phyloP scores from a whole-genome alignment of 2,329 filamentous ascomycete genomes.

The Sporothrix pallida region DNA sequence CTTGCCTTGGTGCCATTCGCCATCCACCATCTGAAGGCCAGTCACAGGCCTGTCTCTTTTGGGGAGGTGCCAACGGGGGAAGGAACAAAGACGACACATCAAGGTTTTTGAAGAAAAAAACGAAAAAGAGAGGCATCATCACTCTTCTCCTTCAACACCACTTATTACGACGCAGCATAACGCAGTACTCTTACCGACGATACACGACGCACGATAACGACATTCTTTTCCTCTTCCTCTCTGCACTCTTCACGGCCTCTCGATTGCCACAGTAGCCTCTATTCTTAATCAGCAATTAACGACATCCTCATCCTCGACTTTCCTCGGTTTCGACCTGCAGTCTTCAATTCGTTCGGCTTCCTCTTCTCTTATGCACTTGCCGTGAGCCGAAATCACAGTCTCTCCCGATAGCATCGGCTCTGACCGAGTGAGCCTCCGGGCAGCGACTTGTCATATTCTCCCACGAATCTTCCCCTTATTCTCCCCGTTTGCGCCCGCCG shows the following conservation, averaged over 20 bases:
- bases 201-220: not conserved
- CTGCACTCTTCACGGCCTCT: not conserved
- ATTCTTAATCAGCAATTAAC: not conserved
- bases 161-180: not conserved
- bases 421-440: not conserved
- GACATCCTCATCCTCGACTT: not conserved
- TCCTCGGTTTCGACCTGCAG: too few species aligned
- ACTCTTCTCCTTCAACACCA: not conserved
- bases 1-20: not conserved
- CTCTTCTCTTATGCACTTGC: not conserved
- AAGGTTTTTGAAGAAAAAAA: not conserved
- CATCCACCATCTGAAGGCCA: too few species aligned
- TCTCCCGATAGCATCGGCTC: not conserved
- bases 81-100: conserved; percentile 17
- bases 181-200: not conserved
- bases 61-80: conserved; percentile 17
- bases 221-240: too few species aligned
- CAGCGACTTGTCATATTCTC: not conserved
- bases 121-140: not conserved
- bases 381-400: not conserved
- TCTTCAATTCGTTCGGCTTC: too few species aligned
- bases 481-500: conserved; percentile 3
- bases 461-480: not conserved
- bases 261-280: not conserved
- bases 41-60: conserved; percentile 19